These are phyloP conservation scores for Cyclaneusma minus DNA, from an alignment of 2,329 filamentous ascomycete genomes.

Conservation along the genomic window DNA sequence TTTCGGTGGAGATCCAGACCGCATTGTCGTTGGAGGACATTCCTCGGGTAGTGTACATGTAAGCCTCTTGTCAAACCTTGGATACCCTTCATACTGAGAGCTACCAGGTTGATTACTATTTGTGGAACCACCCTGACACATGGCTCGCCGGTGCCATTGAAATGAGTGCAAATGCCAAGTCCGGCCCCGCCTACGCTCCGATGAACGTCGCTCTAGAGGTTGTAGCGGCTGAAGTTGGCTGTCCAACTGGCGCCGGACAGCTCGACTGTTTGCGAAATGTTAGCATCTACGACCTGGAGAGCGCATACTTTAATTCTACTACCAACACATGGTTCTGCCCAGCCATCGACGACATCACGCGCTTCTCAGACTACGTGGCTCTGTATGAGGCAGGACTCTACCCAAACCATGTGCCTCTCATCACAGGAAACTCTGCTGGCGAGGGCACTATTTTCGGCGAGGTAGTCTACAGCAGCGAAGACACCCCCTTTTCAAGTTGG, in stretches of 20 bases:
- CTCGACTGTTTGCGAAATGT: slow-evolving; percentile 23
- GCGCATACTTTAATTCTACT: slow-evolving; percentile 19
- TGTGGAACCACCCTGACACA: slow-evolving; percentile 24
- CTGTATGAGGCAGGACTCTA: slow-evolving; percentile 15
- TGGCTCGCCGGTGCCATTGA: slow-evolving; percentile 23
- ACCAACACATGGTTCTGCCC: slow-evolving; percentile 27
- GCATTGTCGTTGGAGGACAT: slow-evolving; percentile 28
- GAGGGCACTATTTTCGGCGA: slow-evolving; percentile 22
- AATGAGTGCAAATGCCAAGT: slow-evolving; percentile 27
- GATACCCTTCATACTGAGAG: too few relatives aligned
- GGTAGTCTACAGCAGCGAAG: slow-evolving; percentile 19
- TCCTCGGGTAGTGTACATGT: slow-evolving; percentile 20
- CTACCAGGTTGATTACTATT: slow-evolving; percentile 25
- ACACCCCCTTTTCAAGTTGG: slow-evolving; percentile 17
- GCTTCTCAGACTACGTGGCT: slow-evolving; percentile 18
- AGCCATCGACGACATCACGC: slow-evolving; percentile 20
- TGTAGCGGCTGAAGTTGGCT: slow-evolving; percentile 22
- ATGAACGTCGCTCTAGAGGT: slow-evolving; percentile 21
- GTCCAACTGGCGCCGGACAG: slow-evolving; percentile 17
- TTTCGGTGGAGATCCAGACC: slow-evolving; percentile 28
- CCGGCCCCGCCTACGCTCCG: slow-evolving; percentile 23
- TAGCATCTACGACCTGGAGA: slow-evolving; percentile 16
- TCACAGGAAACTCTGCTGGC: slow-evolving; percentile 21
- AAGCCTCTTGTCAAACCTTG: not conserved
- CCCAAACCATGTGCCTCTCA: slow-evolving; percentile 19